Conservation (phyloP, 108 stramenopile genomes). For the Hondaea fermentalgiana region DNA sequence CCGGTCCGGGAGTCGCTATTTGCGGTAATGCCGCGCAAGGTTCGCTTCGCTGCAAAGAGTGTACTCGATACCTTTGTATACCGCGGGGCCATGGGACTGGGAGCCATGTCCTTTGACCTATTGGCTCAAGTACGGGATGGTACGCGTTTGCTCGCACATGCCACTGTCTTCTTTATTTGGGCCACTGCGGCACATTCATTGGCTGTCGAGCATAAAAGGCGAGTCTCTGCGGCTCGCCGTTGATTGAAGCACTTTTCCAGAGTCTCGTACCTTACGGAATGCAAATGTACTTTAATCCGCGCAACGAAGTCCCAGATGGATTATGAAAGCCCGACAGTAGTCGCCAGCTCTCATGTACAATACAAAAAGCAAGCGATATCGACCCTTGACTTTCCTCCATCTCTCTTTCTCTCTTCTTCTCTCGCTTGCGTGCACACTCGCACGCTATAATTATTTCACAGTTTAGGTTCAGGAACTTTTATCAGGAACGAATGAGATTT, state of each 20-base stretch:
- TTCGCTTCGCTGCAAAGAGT: background rate
- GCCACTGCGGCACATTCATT: background rate
- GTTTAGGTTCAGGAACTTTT: no score
- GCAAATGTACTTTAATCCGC: background rate
- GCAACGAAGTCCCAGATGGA: no score
- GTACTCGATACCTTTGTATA: background rate
- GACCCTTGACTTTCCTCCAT: no score
- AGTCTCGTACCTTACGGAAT: no score
- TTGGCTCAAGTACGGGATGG: no score
- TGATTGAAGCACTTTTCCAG: background rate
- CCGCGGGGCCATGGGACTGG: background rate
- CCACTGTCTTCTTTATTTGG: background rate
- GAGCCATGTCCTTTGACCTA: background rate
- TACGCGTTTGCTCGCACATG: background rate
- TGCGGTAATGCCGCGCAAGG: background rate
- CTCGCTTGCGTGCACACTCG: no score
- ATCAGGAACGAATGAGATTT: no score
- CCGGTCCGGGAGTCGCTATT: background rate
- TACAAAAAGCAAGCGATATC: no score
- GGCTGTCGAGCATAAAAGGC: background rate
- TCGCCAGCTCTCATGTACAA: no score
- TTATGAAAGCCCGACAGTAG: no score
- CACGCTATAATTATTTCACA: no score
- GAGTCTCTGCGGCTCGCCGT: background rate
- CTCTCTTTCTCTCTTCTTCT: no score